A percentile compares a stretch with the other conserved stretches of the same genome.
Evolutionary conservation across 345 rosid genomes (phyloP).

Genomic region (Populus alba): DNA sequence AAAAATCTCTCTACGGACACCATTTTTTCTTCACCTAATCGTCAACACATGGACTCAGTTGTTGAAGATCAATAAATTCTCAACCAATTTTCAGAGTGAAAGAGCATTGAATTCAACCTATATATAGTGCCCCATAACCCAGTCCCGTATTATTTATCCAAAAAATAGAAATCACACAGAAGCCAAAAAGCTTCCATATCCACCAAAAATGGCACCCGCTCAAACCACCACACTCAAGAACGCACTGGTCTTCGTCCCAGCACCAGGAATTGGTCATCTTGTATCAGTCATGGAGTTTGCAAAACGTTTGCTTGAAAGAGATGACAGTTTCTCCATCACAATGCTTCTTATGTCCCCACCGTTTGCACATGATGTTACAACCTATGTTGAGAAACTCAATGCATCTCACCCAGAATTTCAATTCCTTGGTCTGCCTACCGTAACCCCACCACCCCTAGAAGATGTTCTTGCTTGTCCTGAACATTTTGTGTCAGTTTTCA

Average conservation of each 20-base stretch:
- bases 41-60: neutral
- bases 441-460: neutral
- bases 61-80: neutral
- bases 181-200: neutral
- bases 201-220: neutral
- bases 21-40: neutral
- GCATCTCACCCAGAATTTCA: neutral
- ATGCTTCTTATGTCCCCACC: constrained; percentile 2
- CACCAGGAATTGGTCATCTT: constrained; percentile 12
- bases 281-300: constrained; percentile 7
- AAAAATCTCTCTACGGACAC: too few species aligned
- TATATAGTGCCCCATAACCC: too few species aligned
- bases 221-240: neutral
- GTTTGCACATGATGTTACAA: neutral
- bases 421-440: constrained; percentile 1
- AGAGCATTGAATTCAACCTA: neutral
- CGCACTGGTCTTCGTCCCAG: constrained; percentile 2
- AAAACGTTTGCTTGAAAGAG: neutral
- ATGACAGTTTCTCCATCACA: constrained; percentile 3
- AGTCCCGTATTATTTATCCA: neutral
- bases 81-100: neutral
- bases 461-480: neutral
- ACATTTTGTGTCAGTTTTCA: neutral
- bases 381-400: neutral
- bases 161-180: neutral